phyloP scores from a whole-genome alignment of 768 basidiomycete species.

The Coprinopsis cinerea region DNA sequence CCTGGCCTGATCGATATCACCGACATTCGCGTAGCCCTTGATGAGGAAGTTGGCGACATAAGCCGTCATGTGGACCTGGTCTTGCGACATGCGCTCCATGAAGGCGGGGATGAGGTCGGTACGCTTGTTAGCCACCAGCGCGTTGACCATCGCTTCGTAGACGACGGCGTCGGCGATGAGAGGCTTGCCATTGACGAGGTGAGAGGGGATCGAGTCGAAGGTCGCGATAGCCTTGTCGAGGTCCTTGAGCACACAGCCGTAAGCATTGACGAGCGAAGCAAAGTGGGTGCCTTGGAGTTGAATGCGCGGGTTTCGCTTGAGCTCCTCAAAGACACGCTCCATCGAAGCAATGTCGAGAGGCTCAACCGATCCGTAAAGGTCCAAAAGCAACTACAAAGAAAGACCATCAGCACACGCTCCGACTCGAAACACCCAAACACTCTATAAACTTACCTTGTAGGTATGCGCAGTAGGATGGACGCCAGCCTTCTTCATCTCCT shows the following conservation, averaged over 20 bases:
- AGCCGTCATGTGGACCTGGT: slow-evolving; percentile 83
- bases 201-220: slow-evolving; percentile 68
- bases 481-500: slow-evolving; percentile 50
- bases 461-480: slow-evolving; percentile 85
- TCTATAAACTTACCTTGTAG: slow-evolving; percentile 64
- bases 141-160: slow-evolving; percentile 88
- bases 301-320: slow-evolving; percentile 43
- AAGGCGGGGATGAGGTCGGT: slow-evolving; percentile 73
- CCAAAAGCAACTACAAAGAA: slow-evolving; percentile 65
- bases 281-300: slow-evolving; percentile 44
- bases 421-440: neutral
- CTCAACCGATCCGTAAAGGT: slow-evolving; percentile 81
- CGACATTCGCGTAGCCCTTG: slow-evolving; percentile 61
- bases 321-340: slow-evolving; percentile 62
- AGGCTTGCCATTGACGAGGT: slow-evolving; percentile 25
- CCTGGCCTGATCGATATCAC: slow-evolving; percentile 67
- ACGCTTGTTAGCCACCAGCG: slow-evolving; percentile 70
- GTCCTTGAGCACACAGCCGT: slow-evolving; percentile 76
- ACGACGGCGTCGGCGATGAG: slow-evolving; percentile 69
- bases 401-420: slow-evolving; percentile 9
- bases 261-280: slow-evolving; percentile 84
- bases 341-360: slow-evolving; percentile 71
- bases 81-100: slow-evolving; percentile 49
- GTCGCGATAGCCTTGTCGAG: slow-evolving; percentile 67
- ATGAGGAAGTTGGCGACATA: slow-evolving; percentile 90